A percentile compares a stretch with the other conserved stretches of the same genome.
Evolutionary conservation across 371 early-diverging fungal species (phyloP).

Genomic region (Capillidium heterosporum): DNA sequence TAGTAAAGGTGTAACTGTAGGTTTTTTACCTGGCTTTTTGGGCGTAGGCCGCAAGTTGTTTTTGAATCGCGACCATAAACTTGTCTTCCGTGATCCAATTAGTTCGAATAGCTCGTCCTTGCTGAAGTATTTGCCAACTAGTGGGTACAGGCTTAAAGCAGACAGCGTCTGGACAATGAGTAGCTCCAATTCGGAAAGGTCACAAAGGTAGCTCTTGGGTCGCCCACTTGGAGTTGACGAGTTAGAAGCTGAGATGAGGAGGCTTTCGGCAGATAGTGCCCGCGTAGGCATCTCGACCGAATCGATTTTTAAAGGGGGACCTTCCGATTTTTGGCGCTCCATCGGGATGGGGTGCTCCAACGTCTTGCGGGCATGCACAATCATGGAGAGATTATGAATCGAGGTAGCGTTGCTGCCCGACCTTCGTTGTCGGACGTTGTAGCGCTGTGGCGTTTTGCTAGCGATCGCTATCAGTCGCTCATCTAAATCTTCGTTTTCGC

Average conservation of each 20-base stretch:
- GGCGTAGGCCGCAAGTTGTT: conserved; percentile 35
- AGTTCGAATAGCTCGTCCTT: conserved; percentile 50
- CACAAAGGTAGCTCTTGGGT: conserved; percentile 43
- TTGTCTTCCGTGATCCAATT: conserved; percentile 48
- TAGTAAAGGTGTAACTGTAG: background rate
- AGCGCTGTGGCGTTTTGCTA: background rate
- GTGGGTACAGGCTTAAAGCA: conserved; percentile 46
- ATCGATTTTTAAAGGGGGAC: background rate
- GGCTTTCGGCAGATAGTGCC: conserved; percentile 2
- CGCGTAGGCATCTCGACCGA: background rate
- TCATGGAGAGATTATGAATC: conserved; percentile 4
- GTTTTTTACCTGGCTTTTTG: conserved; percentile 28
- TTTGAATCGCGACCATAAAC: conserved; percentile 54
- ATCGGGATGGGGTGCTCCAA: background rate
- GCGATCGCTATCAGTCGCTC: background rate
- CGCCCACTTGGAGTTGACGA: conserved; percentile 4
- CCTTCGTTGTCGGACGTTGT: background rate
- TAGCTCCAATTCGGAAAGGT: conserved; percentile 62
- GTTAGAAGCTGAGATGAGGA: conserved; percentile 12
- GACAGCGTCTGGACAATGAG: conserved; percentile 77
- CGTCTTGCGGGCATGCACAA: background rate
- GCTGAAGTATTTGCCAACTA: conserved; percentile 39
- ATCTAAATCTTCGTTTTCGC: background rate
- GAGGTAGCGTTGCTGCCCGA: conserved; percentile 3
- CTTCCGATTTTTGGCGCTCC: conserved; percentile 1